Conservation (phyloP, 768 basidiomycete genomes). For the Leucosporidium creatinivorum region DNA sequence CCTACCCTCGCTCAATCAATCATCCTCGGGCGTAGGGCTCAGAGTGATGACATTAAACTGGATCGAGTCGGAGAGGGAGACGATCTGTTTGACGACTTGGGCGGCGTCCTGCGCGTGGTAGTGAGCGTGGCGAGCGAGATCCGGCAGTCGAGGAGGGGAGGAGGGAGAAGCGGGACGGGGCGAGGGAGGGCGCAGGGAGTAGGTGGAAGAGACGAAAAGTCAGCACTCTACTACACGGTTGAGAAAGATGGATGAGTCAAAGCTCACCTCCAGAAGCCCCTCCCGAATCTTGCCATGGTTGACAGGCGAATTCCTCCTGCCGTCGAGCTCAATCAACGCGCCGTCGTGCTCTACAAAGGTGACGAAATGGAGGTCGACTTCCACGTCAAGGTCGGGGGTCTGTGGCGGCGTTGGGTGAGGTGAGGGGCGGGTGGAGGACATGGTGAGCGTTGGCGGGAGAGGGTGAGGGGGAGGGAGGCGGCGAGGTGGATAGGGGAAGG, state of each 20-base stretch:
- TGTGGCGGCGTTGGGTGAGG: constrained; percentile 55
- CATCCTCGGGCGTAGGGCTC: constrained; percentile 39
- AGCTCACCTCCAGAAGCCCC: constrained; percentile 25
- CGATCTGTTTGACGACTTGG: constrained; percentile 56
- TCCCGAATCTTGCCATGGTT: constrained; percentile 48
- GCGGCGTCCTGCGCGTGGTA: constrained; percentile 55
- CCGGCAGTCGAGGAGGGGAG: too few species aligned
- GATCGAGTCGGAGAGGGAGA: constrained; percentile 48
- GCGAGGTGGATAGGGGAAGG: constrained; percentile 40
- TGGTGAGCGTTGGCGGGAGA: constrained; percentile 50
- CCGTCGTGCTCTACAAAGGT: constrained; percentile 55
- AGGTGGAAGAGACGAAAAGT: not conserved
- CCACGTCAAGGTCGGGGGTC: constrained; percentile 54
- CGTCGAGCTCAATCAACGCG: constrained; percentile 77
- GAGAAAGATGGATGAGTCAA: not conserved
- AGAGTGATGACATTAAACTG: constrained; percentile 66
- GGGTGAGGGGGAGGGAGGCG: not conserved
- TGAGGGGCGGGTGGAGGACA: constrained; percentile 51
- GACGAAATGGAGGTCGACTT: constrained; percentile 78
- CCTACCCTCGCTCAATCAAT: not conserved
- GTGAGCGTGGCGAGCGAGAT: not conserved
- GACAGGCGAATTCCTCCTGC: constrained; percentile 65
- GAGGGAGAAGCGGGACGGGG: not conserved
- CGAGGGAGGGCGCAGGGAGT: too few species aligned
- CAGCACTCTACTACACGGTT: too few species aligned